These are phyloP conservation scores for Hypoxylon cercidicola DNA, from an alignment of 495 filamentous ascomycete genomes.

Conservation along the genomic window DNA sequence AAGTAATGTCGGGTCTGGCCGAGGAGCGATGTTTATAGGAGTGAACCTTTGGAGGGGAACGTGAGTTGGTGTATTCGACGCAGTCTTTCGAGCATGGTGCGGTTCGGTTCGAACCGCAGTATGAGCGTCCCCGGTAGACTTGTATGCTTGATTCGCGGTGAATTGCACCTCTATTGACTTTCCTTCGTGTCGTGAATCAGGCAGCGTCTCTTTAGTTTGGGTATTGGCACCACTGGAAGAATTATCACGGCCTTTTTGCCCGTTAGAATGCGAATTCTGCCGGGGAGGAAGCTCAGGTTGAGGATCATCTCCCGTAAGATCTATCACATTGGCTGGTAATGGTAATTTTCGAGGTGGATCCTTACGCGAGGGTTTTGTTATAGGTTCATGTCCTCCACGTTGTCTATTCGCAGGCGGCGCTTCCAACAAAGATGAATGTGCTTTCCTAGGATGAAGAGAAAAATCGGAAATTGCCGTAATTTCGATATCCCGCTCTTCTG, in stretches of 20 bases:
- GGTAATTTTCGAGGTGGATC: slow-evolving; percentile 8
- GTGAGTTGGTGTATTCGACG: background rate
- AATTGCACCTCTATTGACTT: slow-evolving; percentile 22
- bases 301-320: slow-evolving; percentile 37
- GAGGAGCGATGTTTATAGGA: slow-evolving; percentile 19
- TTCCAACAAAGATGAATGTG: slow-evolving; percentile 18
- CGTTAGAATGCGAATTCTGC: background rate
- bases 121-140: background rate
- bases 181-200: background rate
- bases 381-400: slow-evolving; percentile 6
- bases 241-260: background rate
- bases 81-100: background rate
- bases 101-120: slow-evolving; percentile 1
- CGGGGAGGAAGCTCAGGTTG: background rate
- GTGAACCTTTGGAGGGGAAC: background rate
- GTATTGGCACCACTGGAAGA: background rate
- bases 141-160: background rate
- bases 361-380: slow-evolving; percentile 11
- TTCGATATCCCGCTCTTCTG: slow-evolving; percentile 20
- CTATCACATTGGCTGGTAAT: slow-evolving; percentile 23
- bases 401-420: slow-evolving; percentile 13
- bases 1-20: slow-evolving; percentile 1
- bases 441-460: slow-evolving; percentile 42
- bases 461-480: slow-evolving; percentile 39
- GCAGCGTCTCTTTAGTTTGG: background rate